Base-by-base conservation (phyloP, 352 stramenopile genomes). In the Globisporangium splendens region DNA sequence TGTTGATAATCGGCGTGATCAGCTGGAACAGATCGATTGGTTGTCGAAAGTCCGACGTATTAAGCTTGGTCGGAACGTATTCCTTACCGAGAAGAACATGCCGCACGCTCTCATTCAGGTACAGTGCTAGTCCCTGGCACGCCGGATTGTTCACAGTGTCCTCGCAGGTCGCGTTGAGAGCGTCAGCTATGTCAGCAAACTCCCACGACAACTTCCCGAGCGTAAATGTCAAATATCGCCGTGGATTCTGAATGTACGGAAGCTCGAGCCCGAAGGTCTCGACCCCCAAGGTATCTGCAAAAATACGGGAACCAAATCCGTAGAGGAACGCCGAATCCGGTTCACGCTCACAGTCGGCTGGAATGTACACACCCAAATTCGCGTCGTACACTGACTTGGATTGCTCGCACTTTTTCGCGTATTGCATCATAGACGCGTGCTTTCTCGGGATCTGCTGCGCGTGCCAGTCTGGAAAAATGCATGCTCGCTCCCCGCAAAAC, bases 171-270 rank as follows among this genome's bases (percentile, higher is more conserved):
- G 55, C 64, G 3, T 18, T 28, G 20, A 41, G 33, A 6, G 28
- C 28, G 2, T 69, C 48, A 8, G 52, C 50, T 38, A 69, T 41
- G 28, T 57, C 38, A 15, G 70, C 62, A 42, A 72, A 76, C 20
- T 39, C 63, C 75, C 75, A 86, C 17, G 64, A 71, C 15, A 86
- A 46, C 20, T 68, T 74, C 2, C 61, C 69, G 20, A 81, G 71
- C 21, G 71, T 74, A 15, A 81, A 35, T n/a, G 55, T 15, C 5
- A 80, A 52, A 12, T 55, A 65, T 12, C 66, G 60, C 8, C 53
- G 53, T 14, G 59, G 59, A 31, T 65, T 65, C 22, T 48, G 33
- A 1, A 39, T 53, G 4, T 47, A 61, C 8, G 59, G 52, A n/a
- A 61, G 10, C 28, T 8, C 3, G 3, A 61, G 10, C 28, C 28